Evolutionary conservation across 371 early-diverging fungal genomes (phyloP).

Genomic region (Nematocida sp.): DNA sequence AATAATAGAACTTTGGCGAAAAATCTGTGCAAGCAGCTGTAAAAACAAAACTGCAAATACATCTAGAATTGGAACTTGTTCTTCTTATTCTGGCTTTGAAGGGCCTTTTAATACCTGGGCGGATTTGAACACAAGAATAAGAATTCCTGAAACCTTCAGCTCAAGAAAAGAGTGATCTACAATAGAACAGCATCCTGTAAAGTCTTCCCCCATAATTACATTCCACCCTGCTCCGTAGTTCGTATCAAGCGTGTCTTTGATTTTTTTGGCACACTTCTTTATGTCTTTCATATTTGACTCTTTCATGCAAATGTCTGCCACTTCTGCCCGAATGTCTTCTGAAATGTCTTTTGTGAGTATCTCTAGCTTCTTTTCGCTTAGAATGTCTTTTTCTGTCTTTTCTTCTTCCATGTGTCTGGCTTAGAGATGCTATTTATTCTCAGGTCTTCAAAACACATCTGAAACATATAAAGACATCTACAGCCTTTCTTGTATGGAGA

Average conservation of each 20-base stretch:
- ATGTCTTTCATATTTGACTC: not conserved
- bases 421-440: not conserved
- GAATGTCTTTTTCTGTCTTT: constrained; percentile 17
- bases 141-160: constrained; percentile 10
- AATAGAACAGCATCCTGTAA: constrained; percentile 57
- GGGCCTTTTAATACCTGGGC: not conserved
- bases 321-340: constrained; percentile 28
- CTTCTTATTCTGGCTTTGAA: not conserved
- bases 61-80: too few relatives aligned
- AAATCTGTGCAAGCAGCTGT: not conserved
- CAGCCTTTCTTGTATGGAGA: not conserved
- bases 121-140: constrained; percentile 44
- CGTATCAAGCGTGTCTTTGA: constrained; percentile 57
- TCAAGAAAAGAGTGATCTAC: constrained; percentile 20
- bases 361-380: constrained; percentile 12
- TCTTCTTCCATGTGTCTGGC: not conserved
- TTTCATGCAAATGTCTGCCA: constrained; percentile 34
- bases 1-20: too few relatives aligned
- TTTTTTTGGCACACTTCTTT: not conserved
- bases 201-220: constrained; percentile 61
- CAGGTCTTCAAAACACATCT: constrained; percentile 2
- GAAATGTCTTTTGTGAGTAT: constrained; percentile 8
- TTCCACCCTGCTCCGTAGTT: constrained; percentile 62
- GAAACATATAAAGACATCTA: not conserved
- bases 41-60: not conserved